Evolutionary conservation across 345 rosid genomes (phyloP), one percentile per base, ranked within the genome.

Genomic region (Linum trigynum): DNA sequence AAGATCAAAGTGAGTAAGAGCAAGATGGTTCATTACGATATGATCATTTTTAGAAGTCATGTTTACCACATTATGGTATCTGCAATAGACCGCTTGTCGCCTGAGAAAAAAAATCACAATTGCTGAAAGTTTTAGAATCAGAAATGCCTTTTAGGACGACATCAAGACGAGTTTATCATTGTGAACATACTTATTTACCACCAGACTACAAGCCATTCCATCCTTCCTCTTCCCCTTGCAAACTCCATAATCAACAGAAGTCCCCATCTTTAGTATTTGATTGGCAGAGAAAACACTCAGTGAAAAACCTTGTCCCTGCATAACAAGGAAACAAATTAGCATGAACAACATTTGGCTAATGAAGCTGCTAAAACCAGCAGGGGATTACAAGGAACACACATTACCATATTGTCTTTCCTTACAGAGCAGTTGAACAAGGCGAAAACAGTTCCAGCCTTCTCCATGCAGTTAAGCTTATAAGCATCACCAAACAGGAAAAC

Each of bases 401-500:
- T 71, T 80, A 90, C 92, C 88, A 41, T 63, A 57, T 64, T 40
- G 56, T 85, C 96, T 70, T 77, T 88, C 75, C 96, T 89, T 37
- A 86, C 80, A 4, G 76, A 71, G 67, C 89, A 86, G 71, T 82
- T 85, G 69, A 88, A 94, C 14, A 90, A 72, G 48, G 89, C 91
- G 70, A 90, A 88, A 77, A 79, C 88, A 0, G 95, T 75, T 74
- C 95, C 99, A 32, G 81, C 85, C 63, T 78, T 77, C 69, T 84
- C 92, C 39, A 77, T 66, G 45, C 73, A 56, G 77, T 83, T 78
- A 67, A 77, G 77, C 77, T 78, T 77, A 69, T 79, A 85, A 71
- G 96, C 95, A 67, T 88, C 97, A 63, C 95, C 89, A 77, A 94
- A 94, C 84, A 94, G 77, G 80, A 94, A 94, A 66, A 94, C 71